A percentile compares a stretch with the other conserved stretches of the same genome.
phyloP scores from a whole-genome alignment of 345 rosid genomes.

The Syzygium aromaticum region DNA sequence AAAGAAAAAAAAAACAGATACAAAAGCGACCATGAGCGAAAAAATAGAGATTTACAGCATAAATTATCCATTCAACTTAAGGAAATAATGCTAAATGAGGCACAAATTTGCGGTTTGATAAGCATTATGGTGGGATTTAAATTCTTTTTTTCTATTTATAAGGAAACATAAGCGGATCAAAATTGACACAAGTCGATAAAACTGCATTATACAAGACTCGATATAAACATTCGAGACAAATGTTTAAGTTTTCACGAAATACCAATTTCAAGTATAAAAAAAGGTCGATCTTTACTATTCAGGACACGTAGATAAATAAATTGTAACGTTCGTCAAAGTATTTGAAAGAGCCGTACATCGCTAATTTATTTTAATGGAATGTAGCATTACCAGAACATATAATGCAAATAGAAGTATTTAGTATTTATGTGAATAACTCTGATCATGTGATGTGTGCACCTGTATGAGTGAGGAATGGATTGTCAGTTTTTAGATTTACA shows the following conservation, averaged over 20 bases:
- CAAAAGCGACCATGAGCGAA: neutral
- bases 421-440: neutral
- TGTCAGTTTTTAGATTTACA: neutral
- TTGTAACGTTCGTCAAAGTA: neutral
- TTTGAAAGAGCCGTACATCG: neutral
- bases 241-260: neutral
- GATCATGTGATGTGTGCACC: neutral
- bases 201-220: neutral
- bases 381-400: rapidly evolving
- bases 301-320: rapidly evolving
- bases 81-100: neutral
- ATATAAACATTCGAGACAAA: neutral
- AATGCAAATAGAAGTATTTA: neutral
- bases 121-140: neutral
- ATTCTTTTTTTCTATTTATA: neutral
- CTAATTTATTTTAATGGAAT: neutral
- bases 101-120: neutral
- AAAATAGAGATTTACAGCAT: neutral
- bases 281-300: neutral
- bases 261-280: neutral
- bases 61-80: neutral
- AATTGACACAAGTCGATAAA: neutral
- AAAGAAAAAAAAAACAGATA: neutral
- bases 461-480: neutral
- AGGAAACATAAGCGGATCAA: neutral